phyloP scores from a whole-genome alignment of 495 filamentous ascomycete species.

The Lophiotrema nucula region DNA sequence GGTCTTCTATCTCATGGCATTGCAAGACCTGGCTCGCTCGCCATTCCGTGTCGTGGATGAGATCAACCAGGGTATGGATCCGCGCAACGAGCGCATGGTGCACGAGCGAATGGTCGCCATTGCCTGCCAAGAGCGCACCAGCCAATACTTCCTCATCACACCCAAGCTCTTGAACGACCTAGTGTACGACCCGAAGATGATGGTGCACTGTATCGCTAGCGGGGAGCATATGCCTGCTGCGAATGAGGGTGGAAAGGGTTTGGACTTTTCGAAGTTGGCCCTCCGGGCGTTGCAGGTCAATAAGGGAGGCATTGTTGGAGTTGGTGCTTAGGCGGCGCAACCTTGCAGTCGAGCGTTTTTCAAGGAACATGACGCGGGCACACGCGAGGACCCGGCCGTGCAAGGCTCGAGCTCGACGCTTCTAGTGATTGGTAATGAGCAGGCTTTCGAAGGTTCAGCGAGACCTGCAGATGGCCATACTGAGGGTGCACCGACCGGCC shows the following conservation, averaged over 20 bases:
- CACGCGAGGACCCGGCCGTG: too few species aligned
- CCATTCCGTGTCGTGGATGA: constrained; percentile 99
- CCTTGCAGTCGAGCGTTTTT: too few species aligned
- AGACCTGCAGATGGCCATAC: too few species aligned
- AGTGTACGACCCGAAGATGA: constrained; percentile 85
- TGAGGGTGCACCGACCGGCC: too few species aligned
- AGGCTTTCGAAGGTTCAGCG: too few species aligned
- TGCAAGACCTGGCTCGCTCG: constrained; percentile 87
- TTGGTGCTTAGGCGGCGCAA: too few species aligned
- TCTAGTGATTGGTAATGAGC: too few species aligned
- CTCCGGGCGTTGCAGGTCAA: constrained; percentile 39
- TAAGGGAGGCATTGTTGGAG: too few species aligned
- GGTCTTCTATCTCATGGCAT: constrained; percentile 98
- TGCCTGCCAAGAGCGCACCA: constrained; percentile 71
- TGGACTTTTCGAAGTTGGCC: constrained; percentile 58
- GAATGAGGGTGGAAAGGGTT: constrained; percentile 44
- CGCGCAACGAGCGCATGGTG: constrained; percentile 94
- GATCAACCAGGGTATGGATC: constrained; percentile 99
- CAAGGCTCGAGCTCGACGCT: too few species aligned
- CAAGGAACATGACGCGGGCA: too few species aligned
- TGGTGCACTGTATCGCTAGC: constrained; percentile 87
- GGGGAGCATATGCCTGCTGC: constrained; percentile 80
- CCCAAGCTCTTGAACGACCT: constrained; percentile 90
- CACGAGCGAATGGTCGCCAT: constrained; percentile 96
- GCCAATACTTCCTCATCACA: constrained; percentile 91